Conservation (phyloP, 2,329 filamentous ascomycete species). For the Diaporthe caulivora region DNA sequence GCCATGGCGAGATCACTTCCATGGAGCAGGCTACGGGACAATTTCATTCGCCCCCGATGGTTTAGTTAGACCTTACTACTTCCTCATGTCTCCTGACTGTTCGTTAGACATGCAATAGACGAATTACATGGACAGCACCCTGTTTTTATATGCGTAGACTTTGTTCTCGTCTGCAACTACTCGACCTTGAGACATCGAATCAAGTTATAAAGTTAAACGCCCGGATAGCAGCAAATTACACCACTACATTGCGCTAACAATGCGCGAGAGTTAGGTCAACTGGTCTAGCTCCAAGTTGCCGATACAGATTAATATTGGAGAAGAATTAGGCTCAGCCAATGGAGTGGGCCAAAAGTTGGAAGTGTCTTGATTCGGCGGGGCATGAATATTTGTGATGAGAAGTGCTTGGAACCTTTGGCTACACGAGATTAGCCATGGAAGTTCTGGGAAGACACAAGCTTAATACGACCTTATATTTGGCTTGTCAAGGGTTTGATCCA, state of each 20-base stretch:
- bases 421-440: too few relatives aligned
- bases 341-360: too few relatives aligned
- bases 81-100: background rate
- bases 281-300: background rate
- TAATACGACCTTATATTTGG: background rate
- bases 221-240: background rate
- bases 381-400: too few relatives aligned
- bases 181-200: background rate
- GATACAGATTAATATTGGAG: background rate
- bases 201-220: background rate
- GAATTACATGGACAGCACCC: background rate
- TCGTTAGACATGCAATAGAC: background rate
- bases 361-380: too few relatives aligned
- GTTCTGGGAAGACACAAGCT: background rate
- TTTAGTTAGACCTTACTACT: background rate
- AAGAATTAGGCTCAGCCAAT: background rate
- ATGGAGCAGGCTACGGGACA: background rate
- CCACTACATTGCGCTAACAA: background rate
- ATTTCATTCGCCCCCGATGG: background rate
- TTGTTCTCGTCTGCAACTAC: background rate
- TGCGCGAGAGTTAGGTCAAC: too few relatives aligned
- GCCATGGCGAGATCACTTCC: accelerated
- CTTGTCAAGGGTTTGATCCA: too few relatives aligned
- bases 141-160: background rate
- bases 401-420: too few relatives aligned